Conservation (phyloP, 1,284 basidiomycete species). For the Malassezia sp. region DNA sequence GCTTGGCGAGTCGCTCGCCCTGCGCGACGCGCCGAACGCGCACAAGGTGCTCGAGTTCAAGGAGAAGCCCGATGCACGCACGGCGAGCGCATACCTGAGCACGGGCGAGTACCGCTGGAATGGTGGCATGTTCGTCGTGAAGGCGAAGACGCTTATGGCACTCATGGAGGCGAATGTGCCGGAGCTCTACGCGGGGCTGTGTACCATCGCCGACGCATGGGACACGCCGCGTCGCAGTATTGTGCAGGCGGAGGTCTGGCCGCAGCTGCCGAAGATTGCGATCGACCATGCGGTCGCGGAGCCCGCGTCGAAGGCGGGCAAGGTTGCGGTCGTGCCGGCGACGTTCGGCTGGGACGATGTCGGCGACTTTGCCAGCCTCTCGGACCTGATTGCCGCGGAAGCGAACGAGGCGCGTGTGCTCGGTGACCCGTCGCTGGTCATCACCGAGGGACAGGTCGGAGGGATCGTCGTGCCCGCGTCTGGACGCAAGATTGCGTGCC, state of each 20-base stretch:
- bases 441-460: constrained; percentile 43
- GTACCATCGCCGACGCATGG: constrained; percentile 36
- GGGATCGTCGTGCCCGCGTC: constrained; percentile 40
- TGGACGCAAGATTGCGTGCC: constrained; percentile 38
- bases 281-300: constrained; percentile 47
- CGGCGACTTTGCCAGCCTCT: constrained; percentile 41
- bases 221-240: constrained; percentile 24
- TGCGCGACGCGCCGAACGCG: constrained; percentile 38
- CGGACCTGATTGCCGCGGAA: constrained; percentile 44
- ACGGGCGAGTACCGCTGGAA: constrained; percentile 47
- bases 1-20: constrained; percentile 35
- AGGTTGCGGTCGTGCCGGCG: constrained; percentile 44
- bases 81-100: constrained; percentile 38
- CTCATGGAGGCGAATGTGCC: constrained; percentile 34
- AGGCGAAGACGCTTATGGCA: constrained; percentile 35
- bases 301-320: constrained; percentile 39
- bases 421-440: constrained; percentile 35
- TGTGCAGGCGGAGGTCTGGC: constrained; percentile 35
- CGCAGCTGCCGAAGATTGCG: constrained; percentile 42
- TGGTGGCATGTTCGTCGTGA: constrained; percentile 47
- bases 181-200: constrained; percentile 36
- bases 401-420: constrained; percentile 44
- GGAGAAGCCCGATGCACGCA: constrained; percentile 46
- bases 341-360: constrained; percentile 47
- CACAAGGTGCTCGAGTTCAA: constrained; percentile 44